These are phyloP conservation scores for Tolypocladium album DNA, from an alignment of 2,329 filamentous ascomycete species.

Conservation along the genomic window DNA sequence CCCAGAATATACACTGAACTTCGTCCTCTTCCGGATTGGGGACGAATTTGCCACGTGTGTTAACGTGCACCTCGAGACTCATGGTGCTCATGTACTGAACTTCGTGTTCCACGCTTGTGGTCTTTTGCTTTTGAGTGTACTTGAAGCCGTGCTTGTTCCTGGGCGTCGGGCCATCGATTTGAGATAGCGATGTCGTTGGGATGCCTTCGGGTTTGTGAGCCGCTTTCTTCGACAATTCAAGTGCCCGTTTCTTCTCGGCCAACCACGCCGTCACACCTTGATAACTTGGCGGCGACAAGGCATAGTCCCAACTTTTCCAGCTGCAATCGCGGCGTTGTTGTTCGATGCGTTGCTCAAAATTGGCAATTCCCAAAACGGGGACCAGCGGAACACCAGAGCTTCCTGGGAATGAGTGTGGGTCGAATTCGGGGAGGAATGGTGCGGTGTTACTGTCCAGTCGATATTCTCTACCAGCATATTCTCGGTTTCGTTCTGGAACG, in stretches of 20 bases:
- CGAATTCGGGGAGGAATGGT: constrained; percentile 72
- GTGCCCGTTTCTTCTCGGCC: constrained; percentile 16
- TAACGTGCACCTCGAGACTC: constrained; percentile 88
- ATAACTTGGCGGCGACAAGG: constrained; percentile 56
- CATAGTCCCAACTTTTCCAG: constrained; percentile 62
- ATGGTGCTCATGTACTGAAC: constrained; percentile 93
- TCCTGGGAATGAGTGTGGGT: constrained; percentile 44
- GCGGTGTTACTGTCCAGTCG: constrained; percentile 63
- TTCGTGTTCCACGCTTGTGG: constrained; percentile 70
- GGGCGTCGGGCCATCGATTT: constrained; percentile 83
- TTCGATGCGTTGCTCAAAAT: constrained; percentile 39
- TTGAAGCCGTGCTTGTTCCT: constrained; percentile 75
- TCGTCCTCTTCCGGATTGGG: constrained; percentile 89
- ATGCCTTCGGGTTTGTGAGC: constrained; percentile 12
- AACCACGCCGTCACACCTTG: constrained; percentile 63
- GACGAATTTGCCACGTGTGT: constrained; percentile 67
- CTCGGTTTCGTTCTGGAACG: constrained; percentile 63
- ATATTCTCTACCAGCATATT: constrained; percentile 85
- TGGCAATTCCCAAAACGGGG: constrained; percentile 34
- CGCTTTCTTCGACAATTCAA: constrained; percentile 9
- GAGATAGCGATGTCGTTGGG: constrained; percentile 47
- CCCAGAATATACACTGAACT: constrained; percentile 84
- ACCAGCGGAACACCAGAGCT: constrained; percentile 42
- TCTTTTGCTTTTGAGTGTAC: constrained; percentile 66
- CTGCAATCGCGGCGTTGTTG: constrained; percentile 41